Base-by-base conservation (phyloP, 345 rosid species). In the Kernera saxatilis region DNA sequence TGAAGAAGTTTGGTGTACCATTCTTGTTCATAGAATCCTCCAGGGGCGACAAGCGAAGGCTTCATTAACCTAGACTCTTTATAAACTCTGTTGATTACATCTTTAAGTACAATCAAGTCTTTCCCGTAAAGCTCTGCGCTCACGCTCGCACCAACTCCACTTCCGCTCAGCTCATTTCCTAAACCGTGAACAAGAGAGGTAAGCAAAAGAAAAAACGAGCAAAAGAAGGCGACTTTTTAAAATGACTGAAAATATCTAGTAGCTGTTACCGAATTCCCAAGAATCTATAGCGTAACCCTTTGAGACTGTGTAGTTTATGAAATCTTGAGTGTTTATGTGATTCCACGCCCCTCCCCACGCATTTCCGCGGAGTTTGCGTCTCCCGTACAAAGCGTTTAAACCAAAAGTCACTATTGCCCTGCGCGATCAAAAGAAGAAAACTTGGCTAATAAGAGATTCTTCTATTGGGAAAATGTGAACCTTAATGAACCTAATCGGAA, bases 81-180 rank as follows among this genome's bases (percentile, higher is more conserved):
- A 68, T 92, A 94, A 61, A 86, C 66, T 41, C 76, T 82, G 63
- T 82, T 43, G 67, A 94, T 78, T 19, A 89, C 84, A 12, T 75
- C 71, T 69, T 69, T 89, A 36, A 94, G 88, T 62, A 60, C 48
- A 72, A 86, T 78, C 81, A 84, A 32, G 68, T 94, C 99, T 84
- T 87, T 89, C 13, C 84, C 99, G 51, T 94, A 94, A 29, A 84
- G 86, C 59, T 82, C 88, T 46, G 80, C 99, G 27, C 73, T 78
- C 23, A 94, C 92, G 19, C 89, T 85, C 37, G 99, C 99, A 9
- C 85, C 96, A 43, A 94, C 40, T 1, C 98, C 97, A 8, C 64
- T 84, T 79, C 99, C 99, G 55, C 92, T 67, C 77, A 94, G 79
- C 82, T 94, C 99, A 11, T 94, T 94, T 77, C 99, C 99, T 94